Evolutionary conservation across 2,329 filamentous ascomycete species (phyloP).

Genomic region (Aschersonia sp.): DNA sequence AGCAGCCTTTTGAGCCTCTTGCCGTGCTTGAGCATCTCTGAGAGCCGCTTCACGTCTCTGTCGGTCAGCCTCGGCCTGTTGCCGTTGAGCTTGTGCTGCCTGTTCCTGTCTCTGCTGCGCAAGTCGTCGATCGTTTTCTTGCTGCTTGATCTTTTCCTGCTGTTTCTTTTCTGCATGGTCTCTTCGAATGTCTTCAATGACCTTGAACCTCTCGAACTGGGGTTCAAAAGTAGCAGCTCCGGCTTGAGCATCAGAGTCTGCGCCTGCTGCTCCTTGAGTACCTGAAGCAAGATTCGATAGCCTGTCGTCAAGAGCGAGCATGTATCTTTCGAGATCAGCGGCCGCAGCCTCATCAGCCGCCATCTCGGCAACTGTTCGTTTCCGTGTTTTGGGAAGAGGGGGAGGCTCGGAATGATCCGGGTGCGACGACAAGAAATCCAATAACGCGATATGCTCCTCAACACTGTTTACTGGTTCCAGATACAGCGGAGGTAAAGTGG

Average conservation of each 20-base stretch:
- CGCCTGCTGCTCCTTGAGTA: conserved; percentile 39
- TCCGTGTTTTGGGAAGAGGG: conserved; percentile 76
- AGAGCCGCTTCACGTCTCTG: conserved; percentile 20
- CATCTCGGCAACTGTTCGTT: conserved; percentile 88
- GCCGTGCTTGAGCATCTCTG: conserved; percentile 20
- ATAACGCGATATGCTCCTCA: conserved; percentile 54
- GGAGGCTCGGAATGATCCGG: conserved; percentile 64
- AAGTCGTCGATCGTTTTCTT: conserved; percentile 41
- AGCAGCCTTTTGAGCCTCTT: conserved; percentile 21
- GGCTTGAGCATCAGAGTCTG: conserved; percentile 60
- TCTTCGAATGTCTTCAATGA: conserved; percentile 70
- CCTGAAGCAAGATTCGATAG: conserved; percentile 46
- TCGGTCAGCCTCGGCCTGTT: conserved; percentile 29
- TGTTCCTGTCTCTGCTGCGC: conserved; percentile 28
- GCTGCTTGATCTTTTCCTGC: conserved; percentile 57
- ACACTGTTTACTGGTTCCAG: conserved; percentile 60
- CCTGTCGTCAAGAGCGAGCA: conserved; percentile 84
- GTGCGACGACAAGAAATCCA: conserved; percentile 57
- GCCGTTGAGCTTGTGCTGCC: conserved; percentile 28
- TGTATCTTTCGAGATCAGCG: conserved; percentile 78
- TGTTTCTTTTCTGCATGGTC: conserved; percentile 66
- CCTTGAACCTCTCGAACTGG: conserved; percentile 83
- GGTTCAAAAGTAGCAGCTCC: conserved; percentile 65
- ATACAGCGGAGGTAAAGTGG: conserved; percentile 60
- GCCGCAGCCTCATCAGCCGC: conserved; percentile 88